Evolutionary conservation across 495 filamentous ascomycete species (phyloP), one percentile per base, ranked within the genome.

Genomic region (Penicillium coffeae): DNA sequence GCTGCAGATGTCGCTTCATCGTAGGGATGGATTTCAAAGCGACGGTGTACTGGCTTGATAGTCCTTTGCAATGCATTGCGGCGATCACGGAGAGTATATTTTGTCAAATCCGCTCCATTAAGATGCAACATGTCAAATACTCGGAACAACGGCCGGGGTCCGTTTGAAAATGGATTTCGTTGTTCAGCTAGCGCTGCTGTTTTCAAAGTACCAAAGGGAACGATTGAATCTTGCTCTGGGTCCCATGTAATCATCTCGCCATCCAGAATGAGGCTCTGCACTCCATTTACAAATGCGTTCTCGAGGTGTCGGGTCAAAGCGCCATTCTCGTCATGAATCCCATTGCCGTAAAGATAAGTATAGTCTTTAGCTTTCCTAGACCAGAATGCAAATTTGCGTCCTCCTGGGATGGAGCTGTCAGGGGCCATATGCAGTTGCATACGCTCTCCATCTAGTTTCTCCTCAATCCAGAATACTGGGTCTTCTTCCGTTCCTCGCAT

Each of bases 181-280:
- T 90, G 86, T 59, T 88, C 84, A 0, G 83, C 83, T 16, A 96
- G 58, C 0, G 92, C 94, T 8, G 92, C 93, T 8, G 89, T 91
- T 65, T 98, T 98, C 21, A 98, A 74, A 0, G 89, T 95, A 5
- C 93, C 93, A 58, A 98, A 98, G 2, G 85, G 84, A 32, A 95
- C 84, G 34, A 90, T 87, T 42, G 83, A 82, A 65, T 95, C 84
- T 42, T 88, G 71, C 41, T 87, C 83, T n/a, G 89, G 84, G 63
- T 97, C 90, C 94, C 94, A 98, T 8, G 90, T 95, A 44, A 98
- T 88, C 93, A 98, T 98, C 66, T 98, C 93, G 8, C 93, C 93
- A 56, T 98, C 93, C 2, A 98, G 74, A 22, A 98, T 95, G 56
- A 96, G 77, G 59, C 90, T 89, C 37, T 83, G 71, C 8, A 97